These are phyloP conservation scores for Cercophora newfieldiana DNA, from an alignment of 495 filamentous ascomycete species.

Conservation along the genomic window DNA sequence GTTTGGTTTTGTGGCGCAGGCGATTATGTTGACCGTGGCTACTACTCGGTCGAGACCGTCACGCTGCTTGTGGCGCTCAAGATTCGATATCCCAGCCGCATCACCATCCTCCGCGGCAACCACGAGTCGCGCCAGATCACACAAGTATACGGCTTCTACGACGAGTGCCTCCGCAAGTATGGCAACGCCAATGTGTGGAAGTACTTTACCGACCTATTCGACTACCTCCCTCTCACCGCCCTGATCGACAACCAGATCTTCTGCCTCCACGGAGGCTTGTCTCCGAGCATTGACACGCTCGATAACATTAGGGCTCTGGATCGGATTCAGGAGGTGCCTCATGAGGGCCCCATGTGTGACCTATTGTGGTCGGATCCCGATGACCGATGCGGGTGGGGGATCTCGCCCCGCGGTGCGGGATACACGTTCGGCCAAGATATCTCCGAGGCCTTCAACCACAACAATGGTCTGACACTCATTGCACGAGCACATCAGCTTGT, in stretches of 20 bases:
- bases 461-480: constrained; percentile 95
- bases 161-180: constrained; percentile 96
- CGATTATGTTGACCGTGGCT: constrained; percentile 95
- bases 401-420: constrained; percentile 92
- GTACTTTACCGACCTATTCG: constrained; percentile 98
- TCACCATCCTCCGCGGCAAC: constrained; percentile 95
- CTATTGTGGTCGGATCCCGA: constrained; percentile 97
- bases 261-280: constrained; percentile 95
- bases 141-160: constrained; percentile 97
- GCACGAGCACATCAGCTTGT: constrained; percentile 94
- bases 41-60: constrained; percentile 96
- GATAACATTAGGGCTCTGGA: constrained; percentile 97
- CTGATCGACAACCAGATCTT: constrained; percentile 99
- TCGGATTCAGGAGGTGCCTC: constrained; percentile 96
- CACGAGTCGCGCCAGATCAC: constrained; percentile 98
- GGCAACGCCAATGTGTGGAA: constrained; percentile 99
- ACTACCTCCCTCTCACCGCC: constrained; percentile 96
- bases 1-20: constrained; percentile 48
- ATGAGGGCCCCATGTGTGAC: constrained; percentile 99
- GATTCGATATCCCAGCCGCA: constrained; percentile 93
- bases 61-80: constrained; percentile 92
- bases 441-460: constrained; percentile 99
- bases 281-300: constrained; percentile 94
- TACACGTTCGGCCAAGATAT: constrained; percentile 99
- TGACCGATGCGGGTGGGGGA: constrained; percentile 98